Evolutionary conservation across 176 grass and related monocot species (phyloP).

Genomic region (Guadua angustifolia): DNA sequence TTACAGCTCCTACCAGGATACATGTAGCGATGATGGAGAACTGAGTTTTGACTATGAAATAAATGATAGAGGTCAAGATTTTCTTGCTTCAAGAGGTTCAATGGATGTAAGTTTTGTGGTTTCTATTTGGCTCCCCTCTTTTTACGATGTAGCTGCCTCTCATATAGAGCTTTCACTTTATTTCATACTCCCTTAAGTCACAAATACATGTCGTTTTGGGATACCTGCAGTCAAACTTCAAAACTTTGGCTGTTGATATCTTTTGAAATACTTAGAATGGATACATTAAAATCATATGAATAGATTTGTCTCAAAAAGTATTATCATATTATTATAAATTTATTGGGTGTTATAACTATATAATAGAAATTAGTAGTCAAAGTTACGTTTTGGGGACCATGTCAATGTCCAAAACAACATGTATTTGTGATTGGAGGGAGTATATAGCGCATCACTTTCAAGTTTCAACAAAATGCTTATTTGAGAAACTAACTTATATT

Average conservation of each 20-base stretch:
- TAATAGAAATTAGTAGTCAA: too few relatives aligned
- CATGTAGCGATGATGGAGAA: conserved; percentile 64
- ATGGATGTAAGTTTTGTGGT: conserved; percentile 65
- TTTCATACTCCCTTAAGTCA: not conserved
- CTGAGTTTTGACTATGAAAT: conserved; percentile 77
- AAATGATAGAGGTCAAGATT: conserved; percentile 54
- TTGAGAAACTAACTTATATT: not conserved
- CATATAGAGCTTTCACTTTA: not conserved
- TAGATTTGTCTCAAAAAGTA: too few relatives aligned
- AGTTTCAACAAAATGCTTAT: not conserved
- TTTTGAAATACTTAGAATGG: too few relatives aligned
- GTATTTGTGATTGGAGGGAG: too few relatives aligned
- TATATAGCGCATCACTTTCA: not conserved
- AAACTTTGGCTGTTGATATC: too few relatives aligned
- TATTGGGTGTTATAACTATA: too few relatives aligned
- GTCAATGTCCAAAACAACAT: too few relatives aligned
- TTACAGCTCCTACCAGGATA: conserved; percentile 54
- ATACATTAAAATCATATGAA: too few relatives aligned
- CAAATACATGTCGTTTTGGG: too few relatives aligned
- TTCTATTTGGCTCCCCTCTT: not conserved
- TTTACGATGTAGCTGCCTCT: conserved; percentile 13
- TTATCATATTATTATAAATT: too few relatives aligned
- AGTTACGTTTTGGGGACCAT: too few relatives aligned
- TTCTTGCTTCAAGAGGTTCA: conserved; percentile 56
- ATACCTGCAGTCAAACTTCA: too few relatives aligned